Base-by-base conservation (phyloP, 352 stramenopile genomes). In the Phytopythium sindhum region DNA sequence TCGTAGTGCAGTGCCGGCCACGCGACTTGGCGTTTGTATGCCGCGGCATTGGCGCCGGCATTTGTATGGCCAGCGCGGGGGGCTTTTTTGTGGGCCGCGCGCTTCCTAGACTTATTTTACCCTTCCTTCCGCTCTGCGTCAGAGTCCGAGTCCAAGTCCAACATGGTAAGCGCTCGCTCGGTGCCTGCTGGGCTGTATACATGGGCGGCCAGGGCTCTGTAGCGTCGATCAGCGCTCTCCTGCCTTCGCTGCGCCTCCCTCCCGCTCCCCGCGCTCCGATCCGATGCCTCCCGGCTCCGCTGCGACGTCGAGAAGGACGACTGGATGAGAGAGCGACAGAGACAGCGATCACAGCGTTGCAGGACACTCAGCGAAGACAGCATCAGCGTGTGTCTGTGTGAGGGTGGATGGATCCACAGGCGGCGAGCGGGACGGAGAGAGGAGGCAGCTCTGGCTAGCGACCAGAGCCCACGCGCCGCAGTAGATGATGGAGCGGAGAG, bases 51-150 rank as follows among this genome's bases (percentile, higher is more conserved):
- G 84, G 67, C 79, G 70, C 77, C 66, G 67, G 35, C 17, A 51
- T 89, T 87, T 89, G 82, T 89, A 89, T 91, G 68, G 68, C 56
- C 57, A 75, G 55, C 57, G 35, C 39, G 53, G 24, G 42, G 47
- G 47, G 51, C 53, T 65, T 68, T 57, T 70, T 67, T 63, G 31
- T 72, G 71, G 67, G 70, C 66, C 61, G 66, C 61, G 65, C 62
- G 59, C 68, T 29, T 50, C 68, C 66, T 77, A 77, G 72, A 80
- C 77, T 84, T 86, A 88, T 87, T 92, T 84, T 87, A 84, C 81
- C 84, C 82, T 89, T 91, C 83, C 81, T 90, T 89, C 81, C 77
- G 83, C 81, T 92, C 81, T 84, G 79, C 79, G 80, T 89, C 85
- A 84, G 89, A 92, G 81, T 92, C 81, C 66, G 83, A 88, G 84